Evolutionary conservation across 108 stramenopile species (phyloP), one percentile per base, ranked within the genome.

Genomic region (Craspedostauros australis): DNA sequence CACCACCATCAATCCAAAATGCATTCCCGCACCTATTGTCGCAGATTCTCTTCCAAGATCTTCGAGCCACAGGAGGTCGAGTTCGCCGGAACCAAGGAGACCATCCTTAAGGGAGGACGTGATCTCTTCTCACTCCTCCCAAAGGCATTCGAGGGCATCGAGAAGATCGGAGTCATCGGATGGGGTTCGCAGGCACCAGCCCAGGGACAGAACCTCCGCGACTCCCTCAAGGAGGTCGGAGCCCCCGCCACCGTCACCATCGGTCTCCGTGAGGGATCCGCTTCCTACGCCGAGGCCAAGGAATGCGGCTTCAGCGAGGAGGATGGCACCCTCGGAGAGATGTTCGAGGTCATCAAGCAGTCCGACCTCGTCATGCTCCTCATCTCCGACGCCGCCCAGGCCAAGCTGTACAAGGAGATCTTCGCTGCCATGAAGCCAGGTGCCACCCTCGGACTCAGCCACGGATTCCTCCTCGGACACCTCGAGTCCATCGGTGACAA

Each of bases 111-210:
- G 81, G 96, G 96, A 50, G 96, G 96, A 62, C 86, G 94, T 41
- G 95, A 98, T 66, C 90, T 96, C 28, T 97, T 95, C 79, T 82
- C 91, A 52, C 73, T 88, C 32, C 74, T 96, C 42, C 90, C 91
- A 31, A 75, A 93, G 56, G 96, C 96, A 33, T 96, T 98, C 70
- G 90, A 96, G 57, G 94, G 94, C 9, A 96, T 98, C 57, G 77
- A 93, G 66, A 76, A 91, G 50, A 86, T 98, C 60, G 96, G 96
- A 39, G 93, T 96, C 27, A 95, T 98, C 54, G 96, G 96, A 50
- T 98, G 96, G 96, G 96, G 96, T 45, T 96, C 95, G 19, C 96
- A 98, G 58, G 96, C 95, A 24, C 96, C 96, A 29, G 96, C 96
- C 29, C 96, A 98, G 76, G 96, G 91, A 27, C 95, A 96, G 60